These are phyloP conservation scores for Cadophora sp. DNA, from an alignment of 2,329 filamentous ascomycete genomes.

Conservation along the genomic window DNA sequence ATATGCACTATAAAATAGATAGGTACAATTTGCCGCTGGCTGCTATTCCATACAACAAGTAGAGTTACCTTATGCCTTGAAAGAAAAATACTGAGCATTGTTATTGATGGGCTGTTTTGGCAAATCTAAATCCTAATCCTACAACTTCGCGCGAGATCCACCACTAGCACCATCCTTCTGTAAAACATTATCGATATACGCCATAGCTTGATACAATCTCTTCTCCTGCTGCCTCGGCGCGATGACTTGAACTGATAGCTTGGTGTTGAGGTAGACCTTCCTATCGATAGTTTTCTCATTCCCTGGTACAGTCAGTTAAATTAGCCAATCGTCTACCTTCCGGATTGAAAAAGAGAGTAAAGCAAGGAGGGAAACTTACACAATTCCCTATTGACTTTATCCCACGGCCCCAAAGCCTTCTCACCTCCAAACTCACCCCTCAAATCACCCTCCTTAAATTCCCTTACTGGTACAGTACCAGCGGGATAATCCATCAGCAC, in stretches of 20 bases:
- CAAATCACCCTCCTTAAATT: conserved; percentile 57
- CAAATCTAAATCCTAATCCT: background rate
- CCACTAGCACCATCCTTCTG: background rate
- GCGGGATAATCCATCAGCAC: conserved; percentile 69
- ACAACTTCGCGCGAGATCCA: conserved; percentile 31
- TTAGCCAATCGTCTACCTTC: conserved; percentile 13
- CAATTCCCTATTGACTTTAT: conserved; percentile 63
- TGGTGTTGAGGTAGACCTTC: conserved; percentile 41
- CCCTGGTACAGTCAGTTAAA: conserved; percentile 36
- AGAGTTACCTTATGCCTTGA: too few relatives aligned
- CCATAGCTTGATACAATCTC: conserved; percentile 41
- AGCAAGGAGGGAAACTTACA: conserved; percentile 53
- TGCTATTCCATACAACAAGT: too few relatives aligned
- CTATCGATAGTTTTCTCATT: conserved; percentile 40
- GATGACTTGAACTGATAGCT: conserved; percentile 42
- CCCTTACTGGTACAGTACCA: conserved; percentile 61
- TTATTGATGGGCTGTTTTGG: background rate
- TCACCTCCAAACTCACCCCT: conserved; percentile 53
- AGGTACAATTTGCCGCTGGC: too few relatives aligned
- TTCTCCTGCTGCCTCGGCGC: conserved; percentile 43
- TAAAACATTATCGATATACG: conserved; percentile 39
- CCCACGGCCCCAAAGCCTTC: conserved; percentile 60
- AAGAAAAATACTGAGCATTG: too few relatives aligned
- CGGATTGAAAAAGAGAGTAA: background rate
- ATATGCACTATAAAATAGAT: too few relatives aligned